Evolutionary conservation across 495 filamentous ascomycete species (phyloP).

Genomic region (Penicillium fimorum): DNA sequence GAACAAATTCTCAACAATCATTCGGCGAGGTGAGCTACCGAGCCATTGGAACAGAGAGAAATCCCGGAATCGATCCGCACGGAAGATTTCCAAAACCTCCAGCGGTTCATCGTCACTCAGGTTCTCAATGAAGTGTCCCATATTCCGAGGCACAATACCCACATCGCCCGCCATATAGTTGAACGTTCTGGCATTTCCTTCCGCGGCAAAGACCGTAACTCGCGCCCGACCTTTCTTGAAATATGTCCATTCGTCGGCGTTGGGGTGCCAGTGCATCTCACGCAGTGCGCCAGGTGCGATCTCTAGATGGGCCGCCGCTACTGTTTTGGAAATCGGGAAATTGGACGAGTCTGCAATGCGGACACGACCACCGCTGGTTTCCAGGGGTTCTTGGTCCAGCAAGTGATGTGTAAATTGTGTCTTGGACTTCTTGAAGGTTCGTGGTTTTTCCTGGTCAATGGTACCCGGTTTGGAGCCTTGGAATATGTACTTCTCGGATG

Average conservation of each 20-base stretch:
- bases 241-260: slow-evolving; percentile 75
- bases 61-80: slow-evolving; percentile 57
- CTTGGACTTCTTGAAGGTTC: slow-evolving; percentile 55
- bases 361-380: slow-evolving; percentile 55
- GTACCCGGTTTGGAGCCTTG: slow-evolving; percentile 53
- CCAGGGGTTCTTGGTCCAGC: slow-evolving; percentile 54
- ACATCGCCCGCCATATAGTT: slow-evolving; percentile 57
- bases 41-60: slow-evolving; percentile 70
- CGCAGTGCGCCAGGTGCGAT: slow-evolving; percentile 58
- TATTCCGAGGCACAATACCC: slow-evolving; percentile 58
- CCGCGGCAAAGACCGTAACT: slow-evolving; percentile 63
- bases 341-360: slow-evolving; percentile 65
- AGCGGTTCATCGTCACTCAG: slow-evolving; percentile 55
- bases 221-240: slow-evolving; percentile 67
- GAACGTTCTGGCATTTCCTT: slow-evolving; percentile 61
- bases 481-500: slow-evolving; percentile 68
- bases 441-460: slow-evolving; percentile 47
- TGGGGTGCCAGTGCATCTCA: slow-evolving; percentile 77
- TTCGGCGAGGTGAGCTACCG: slow-evolving; percentile 59
- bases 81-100: slow-evolving; percentile 61
- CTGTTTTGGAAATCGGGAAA: slow-evolving; percentile 62
- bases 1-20: slow-evolving; percentile 64
- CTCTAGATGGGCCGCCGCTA: slow-evolving; percentile 60
- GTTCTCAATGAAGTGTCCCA: slow-evolving; percentile 64
- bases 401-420: slow-evolving; percentile 61